A percentile compares a stretch with the other conserved stretches of the same genome.
These are phyloP conservation scores for Metschnikowia aberdeeniae DNA, from an alignment of 805 yeast species.

Conservation along the genomic window DNA sequence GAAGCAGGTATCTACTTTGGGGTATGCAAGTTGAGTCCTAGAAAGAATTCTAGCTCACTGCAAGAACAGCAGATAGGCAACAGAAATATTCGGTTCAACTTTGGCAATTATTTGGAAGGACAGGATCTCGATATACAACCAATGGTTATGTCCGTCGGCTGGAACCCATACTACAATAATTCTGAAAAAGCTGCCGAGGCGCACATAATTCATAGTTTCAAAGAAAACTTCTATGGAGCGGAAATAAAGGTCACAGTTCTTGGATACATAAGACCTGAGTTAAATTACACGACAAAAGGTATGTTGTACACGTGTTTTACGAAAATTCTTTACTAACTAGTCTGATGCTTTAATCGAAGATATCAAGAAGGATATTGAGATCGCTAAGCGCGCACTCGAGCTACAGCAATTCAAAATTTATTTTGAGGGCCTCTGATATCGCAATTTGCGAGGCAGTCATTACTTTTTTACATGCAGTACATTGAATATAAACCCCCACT, in stretches of 20 bases:
- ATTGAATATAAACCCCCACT: background rate
- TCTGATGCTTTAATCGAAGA: constrained; percentile 79
- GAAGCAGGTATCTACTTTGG: constrained; percentile 92
- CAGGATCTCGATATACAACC: constrained; percentile 56
- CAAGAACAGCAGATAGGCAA: constrained; percentile 18
- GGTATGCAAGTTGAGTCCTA: constrained; percentile 43
- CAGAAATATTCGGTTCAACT: constrained; percentile 44
- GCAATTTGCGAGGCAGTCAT: background rate
- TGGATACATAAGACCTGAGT: constrained; percentile 90
- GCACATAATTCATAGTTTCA: constrained; percentile 76
- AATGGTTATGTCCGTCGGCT: constrained; percentile 93
- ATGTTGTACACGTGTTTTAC: constrained; percentile 10
- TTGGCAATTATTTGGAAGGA: constrained; percentile 48
- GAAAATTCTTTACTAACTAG: constrained; percentile 18
- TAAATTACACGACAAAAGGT: constrained; percentile 69
- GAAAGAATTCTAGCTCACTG: constrained; percentile 8
- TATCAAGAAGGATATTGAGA: constrained; percentile 72
- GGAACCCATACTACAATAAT: constrained; percentile 89
- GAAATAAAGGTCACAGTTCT: constrained; percentile 60
- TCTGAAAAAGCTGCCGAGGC: constrained; percentile 79
- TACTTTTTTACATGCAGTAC: background rate
- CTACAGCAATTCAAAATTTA: constrained; percentile 1
- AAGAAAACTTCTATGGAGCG: constrained; percentile 77
- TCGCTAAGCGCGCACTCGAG: constrained; percentile 51
- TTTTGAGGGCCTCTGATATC: background rate